Percentiles rank a stretch among this genome's conserved stretches.
Evolutionary conservation across 177 flowering plant species (phyloP).

Genomic region (Tripterygium wilfordii): DNA sequence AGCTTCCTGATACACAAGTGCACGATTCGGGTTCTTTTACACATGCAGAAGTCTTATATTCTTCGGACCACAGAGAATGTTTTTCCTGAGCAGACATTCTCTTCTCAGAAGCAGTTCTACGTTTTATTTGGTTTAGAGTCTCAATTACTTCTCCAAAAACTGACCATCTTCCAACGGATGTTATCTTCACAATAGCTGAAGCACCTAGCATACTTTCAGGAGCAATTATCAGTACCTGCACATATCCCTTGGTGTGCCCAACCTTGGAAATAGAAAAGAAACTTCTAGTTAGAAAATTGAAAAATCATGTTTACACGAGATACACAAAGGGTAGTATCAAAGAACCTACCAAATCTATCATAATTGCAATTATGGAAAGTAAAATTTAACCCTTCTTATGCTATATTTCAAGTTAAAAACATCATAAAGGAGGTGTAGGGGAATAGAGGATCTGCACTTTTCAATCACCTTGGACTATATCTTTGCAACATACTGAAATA

Average conservation of each 20-base stretch:
- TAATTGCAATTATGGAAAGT: too few species aligned
- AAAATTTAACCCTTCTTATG: too few species aligned
- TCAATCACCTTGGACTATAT: too few species aligned
- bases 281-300: too few species aligned
- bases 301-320: too few species aligned
- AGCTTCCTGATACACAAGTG: slow-evolving; percentile 31
- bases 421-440: too few species aligned
- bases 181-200: slow-evolving; percentile 77
- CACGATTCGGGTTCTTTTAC: slow-evolving; percentile 35
- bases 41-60: slow-evolving; percentile 35
- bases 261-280: too few species aligned
- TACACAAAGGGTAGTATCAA: too few species aligned
- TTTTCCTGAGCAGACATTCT: slow-evolving; percentile 7
- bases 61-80: slow-evolving; percentile 19
- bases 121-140: slow-evolving; percentile 22
- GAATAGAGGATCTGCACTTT: too few species aligned
- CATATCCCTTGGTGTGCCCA: slow-evolving; percentile 95
- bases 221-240: slow-evolving; percentile 83
- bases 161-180: slow-evolving; percentile 98
- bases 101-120: slow-evolving; percentile 1
- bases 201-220: slow-evolving; percentile 75
- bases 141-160: slow-evolving; percentile 89
- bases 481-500: too few species aligned
- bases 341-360: too few species aligned
- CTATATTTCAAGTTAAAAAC: too few species aligned